phyloP scores from a whole-genome alignment of 208 protist species.

The Leishmania tarentolae region DNA sequence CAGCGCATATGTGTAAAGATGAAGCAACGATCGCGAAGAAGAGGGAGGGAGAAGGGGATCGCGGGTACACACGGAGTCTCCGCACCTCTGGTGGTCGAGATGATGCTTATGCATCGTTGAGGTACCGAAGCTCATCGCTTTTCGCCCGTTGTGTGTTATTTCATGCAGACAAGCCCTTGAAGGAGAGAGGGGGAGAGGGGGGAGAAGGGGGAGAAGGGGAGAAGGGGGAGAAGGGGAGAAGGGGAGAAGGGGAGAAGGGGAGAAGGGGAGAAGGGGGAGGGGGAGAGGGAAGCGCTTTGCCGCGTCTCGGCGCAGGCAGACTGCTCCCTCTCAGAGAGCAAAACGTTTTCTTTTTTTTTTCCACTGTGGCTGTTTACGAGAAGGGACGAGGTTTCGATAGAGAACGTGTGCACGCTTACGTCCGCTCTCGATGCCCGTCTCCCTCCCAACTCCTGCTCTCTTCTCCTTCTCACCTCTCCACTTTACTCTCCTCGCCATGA shows the following conservation, averaged over 20 bases:
- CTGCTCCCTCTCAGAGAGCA: neutral
- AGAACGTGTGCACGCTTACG: neutral
- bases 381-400: neutral
- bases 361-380: neutral
- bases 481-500: neutral
- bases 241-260: no score
- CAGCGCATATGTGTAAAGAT: no score
- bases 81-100: neutral
- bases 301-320: neutral
- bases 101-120: neutral
- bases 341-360: no score
- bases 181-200: neutral
- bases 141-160: neutral
- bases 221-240: neutral
- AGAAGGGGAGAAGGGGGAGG: neutral
- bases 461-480: neutral
- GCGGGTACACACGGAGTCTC: no score
- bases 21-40: neutral
- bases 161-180: neutral
- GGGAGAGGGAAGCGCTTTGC: neutral
- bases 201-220: neutral
- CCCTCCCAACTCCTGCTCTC: neutral
- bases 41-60: neutral
- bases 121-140: no score
- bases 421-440: neutral